Evolutionary conservation across 2,329 filamentous ascomycete genomes (phyloP), one percentile per base, ranked within the genome.

Genomic region (Zymoseptoria passerinii): DNA sequence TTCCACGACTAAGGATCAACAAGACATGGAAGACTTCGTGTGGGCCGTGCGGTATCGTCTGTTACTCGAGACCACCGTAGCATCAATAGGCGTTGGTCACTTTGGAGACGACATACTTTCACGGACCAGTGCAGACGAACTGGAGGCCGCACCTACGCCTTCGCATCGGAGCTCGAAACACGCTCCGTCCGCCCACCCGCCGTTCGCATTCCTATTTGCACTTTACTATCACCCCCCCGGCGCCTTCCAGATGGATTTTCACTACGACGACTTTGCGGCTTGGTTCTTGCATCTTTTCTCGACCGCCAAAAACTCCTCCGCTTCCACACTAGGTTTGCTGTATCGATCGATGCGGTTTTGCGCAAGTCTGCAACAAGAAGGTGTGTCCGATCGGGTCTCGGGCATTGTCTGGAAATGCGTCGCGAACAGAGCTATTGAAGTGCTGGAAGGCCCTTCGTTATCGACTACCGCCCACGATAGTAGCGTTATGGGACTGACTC

Each of bases 91-190:
- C 3, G 69, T 76, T 8, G 72, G 76, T 23, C 75, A 73, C 40
- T 83, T 78, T 70, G 80, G 69, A 49, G 78, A 77, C 68, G 84
- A 73, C 65, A 75, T 73, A 65, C 74, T 76, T 59, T 74, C 68
- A 52, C 79, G 69, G 69, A 82, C 78, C 23, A 84, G 85, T 13
- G 70, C 81, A 48, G 80, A 84, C 60, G 80, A 77, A 1, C 86
- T 89, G 60, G 77, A 86, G 58, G 82, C 83, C 1, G 78, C 83
- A 10, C 77, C 83, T 1, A 88, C 87, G 2, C 85, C 88, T n/a
- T 86, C 86, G 0, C 81, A 85, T 65, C 80, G 83, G 53, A 72
- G 53, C 58, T 76, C 79, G 35, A 85, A 83, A 62, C 71, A 76
- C 6, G 76, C 77, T 1, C 78, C 77, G 0, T 68, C 78, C 6